Conservation (phyloP, 2,329 filamentous ascomycete genomes). For the Aspergillus chevalieri region DNA sequence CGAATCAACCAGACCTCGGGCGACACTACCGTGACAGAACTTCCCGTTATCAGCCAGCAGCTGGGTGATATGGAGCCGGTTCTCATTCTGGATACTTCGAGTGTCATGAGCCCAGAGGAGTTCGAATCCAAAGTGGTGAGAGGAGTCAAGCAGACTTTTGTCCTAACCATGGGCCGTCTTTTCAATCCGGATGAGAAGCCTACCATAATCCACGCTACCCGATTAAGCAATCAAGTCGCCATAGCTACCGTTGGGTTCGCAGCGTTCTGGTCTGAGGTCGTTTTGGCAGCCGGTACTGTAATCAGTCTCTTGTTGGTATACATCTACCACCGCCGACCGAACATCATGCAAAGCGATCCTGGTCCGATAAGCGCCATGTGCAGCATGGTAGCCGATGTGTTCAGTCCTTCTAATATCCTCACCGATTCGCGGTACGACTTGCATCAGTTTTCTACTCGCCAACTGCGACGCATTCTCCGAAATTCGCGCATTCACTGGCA, state of each 20-base stretch:
- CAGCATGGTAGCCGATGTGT: slow-evolving; percentile 26
- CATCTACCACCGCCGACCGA: slow-evolving; percentile 21
- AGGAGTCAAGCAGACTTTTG: slow-evolving; percentile 25
- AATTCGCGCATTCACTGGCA: slow-evolving; percentile 26
- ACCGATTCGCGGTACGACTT: slow-evolving; percentile 21
- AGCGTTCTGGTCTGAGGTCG: slow-evolving; percentile 23
- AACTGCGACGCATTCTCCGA: slow-evolving; percentile 24
- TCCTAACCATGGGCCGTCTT: slow-evolving; percentile 24
- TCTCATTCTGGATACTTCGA: slow-evolving; percentile 23
- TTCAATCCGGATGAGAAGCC: slow-evolving; percentile 24
- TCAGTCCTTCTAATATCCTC: slow-evolving; percentile 23
- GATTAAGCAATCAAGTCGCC: slow-evolving; percentile 20
- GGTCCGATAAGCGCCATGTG: slow-evolving; percentile 31
- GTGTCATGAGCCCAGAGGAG: slow-evolving; percentile 21
- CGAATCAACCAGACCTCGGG: slow-evolving; percentile 22
- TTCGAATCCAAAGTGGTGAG: slow-evolving; percentile 21
- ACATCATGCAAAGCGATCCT: slow-evolving; percentile 27
- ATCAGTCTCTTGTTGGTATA: slow-evolving; percentile 22
- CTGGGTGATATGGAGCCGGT: slow-evolving; percentile 25
- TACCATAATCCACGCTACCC: slow-evolving; percentile 14
- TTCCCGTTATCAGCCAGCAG: slow-evolving; percentile 27
- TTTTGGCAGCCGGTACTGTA: slow-evolving; percentile 18
- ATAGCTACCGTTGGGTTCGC: slow-evolving; percentile 25
- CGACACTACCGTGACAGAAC: slow-evolving; percentile 21
- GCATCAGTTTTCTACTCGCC: slow-evolving; percentile 29